Conservation (phyloP, 176 grass and related monocot species). For the Ampelocalamus luodianensis region DNA sequence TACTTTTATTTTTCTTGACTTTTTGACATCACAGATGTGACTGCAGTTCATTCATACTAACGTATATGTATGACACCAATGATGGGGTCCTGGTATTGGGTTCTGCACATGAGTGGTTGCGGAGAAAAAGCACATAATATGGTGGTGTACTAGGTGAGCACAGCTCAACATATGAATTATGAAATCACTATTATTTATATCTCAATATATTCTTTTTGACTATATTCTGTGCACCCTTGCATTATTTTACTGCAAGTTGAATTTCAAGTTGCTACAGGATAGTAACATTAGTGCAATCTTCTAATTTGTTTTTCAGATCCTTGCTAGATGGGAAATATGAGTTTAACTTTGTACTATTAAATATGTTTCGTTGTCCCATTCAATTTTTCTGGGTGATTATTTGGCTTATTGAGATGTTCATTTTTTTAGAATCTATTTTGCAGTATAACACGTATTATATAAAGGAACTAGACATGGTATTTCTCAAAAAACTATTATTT, state of each 20-base stretch:
- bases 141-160: neutral
- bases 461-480: neutral
- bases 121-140: neutral
- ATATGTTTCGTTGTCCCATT: neutral
- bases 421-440: neutral
- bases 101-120: constrained; percentile 21
- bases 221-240: neutral
- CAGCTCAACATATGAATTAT: neutral
- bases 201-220: neutral
- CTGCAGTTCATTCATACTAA: constrained; percentile 19
- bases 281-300: neutral
- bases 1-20: neutral
- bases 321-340: neutral
- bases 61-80: constrained; percentile 1
- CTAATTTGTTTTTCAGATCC: neutral
- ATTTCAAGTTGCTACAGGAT: neutral
- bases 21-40: constrained; percentile 30
- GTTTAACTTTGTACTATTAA: neutral
- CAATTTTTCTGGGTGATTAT: neutral
- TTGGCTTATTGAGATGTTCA: neutral
- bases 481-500: neutral
- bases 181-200: neutral
- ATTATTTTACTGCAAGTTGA: neutral
- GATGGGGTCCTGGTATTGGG: constrained; percentile 18
- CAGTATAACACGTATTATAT: neutral